These are phyloP conservation scores for Cyclotella cryptica DNA, from an alignment of 108 stramenopile genomes.

Conservation along the genomic window DNA sequence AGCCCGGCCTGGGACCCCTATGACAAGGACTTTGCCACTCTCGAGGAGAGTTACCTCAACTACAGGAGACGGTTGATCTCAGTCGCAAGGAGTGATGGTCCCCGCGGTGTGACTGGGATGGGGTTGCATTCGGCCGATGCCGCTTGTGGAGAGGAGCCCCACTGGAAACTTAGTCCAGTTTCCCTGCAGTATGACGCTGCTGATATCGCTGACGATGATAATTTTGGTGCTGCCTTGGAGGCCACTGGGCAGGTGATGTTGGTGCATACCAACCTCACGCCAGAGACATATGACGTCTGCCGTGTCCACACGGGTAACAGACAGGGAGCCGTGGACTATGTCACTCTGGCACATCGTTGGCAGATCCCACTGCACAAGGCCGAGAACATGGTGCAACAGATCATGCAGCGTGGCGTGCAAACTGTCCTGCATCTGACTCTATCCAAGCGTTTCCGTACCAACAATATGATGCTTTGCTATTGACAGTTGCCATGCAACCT, in stretches of 20 bases:
- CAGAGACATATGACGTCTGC: too few species aligned
- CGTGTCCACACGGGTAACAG: too few species aligned
- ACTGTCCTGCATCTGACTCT: slow-evolving; percentile 24
- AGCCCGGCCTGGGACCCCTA: too few species aligned
- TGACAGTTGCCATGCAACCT: too few species aligned
- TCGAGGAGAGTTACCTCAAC: not conserved
- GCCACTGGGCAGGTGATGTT: not conserved
- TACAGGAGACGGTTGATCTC: not conserved
- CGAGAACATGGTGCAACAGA: too few species aligned
- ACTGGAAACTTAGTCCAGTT: too few species aligned
- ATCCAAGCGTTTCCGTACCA: slow-evolving; percentile 22
- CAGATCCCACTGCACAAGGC: too few species aligned
- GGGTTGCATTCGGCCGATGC: not conserved
- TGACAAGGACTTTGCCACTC: not conserved
- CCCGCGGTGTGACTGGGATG: not conserved
- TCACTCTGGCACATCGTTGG: too few species aligned
- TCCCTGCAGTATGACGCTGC: not conserved
- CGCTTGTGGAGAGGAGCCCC: not conserved
- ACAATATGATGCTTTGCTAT: not conserved
- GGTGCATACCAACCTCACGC: not conserved
- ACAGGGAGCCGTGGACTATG: too few species aligned
- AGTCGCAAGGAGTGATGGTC: not conserved
- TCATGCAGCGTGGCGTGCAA: not conserved
- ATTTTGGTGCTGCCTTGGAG: slow-evolving; percentile 10
- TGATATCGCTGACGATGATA: slow-evolving; percentile 6